phyloP scores from a whole-genome alignment of 179 eudicot species.

The Amaranthus tricolor region DNA sequence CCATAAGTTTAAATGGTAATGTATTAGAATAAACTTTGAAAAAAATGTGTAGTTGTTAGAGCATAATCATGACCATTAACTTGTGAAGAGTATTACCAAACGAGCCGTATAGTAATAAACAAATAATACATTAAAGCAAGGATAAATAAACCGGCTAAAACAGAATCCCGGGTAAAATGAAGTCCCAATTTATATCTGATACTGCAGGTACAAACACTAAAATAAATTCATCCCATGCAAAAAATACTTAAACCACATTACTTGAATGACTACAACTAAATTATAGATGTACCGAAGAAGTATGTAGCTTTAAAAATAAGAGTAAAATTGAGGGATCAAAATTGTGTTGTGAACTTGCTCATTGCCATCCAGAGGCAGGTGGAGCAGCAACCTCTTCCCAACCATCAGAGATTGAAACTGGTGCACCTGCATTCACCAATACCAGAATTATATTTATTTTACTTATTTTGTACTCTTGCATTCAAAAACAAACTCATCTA shows the following conservation, averaged over 20 bases:
- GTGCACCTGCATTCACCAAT: background rate
- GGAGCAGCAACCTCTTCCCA: conserved; percentile 21
- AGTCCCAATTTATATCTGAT: background rate
- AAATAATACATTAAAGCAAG: too few relatives aligned
- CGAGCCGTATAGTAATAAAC: too few relatives aligned
- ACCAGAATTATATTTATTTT: too few relatives aligned
- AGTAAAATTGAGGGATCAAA: background rate
- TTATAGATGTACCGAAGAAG: background rate
- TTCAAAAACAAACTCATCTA: background rate
- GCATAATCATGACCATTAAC: too few relatives aligned
- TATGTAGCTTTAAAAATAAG: conserved; percentile 3
- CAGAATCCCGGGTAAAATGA: background rate
- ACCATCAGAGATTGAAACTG: conserved; percentile 3
- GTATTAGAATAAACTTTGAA: too few relatives aligned
- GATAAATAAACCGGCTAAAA: background rate
- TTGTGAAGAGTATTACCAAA: too few relatives aligned
- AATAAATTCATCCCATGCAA: background rate
- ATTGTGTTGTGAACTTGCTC: background rate
- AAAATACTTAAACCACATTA: background rate
- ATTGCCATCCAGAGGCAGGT: conserved; percentile 13
- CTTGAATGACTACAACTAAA: conserved; percentile 10
- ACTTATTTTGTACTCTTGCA: background rate
- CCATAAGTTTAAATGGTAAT: too few relatives aligned
- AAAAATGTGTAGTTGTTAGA: too few relatives aligned
- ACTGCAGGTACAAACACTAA: background rate